Conservation (phyloP, 768 basidiomycete genomes). For the Auricularia heimuer region DNA sequence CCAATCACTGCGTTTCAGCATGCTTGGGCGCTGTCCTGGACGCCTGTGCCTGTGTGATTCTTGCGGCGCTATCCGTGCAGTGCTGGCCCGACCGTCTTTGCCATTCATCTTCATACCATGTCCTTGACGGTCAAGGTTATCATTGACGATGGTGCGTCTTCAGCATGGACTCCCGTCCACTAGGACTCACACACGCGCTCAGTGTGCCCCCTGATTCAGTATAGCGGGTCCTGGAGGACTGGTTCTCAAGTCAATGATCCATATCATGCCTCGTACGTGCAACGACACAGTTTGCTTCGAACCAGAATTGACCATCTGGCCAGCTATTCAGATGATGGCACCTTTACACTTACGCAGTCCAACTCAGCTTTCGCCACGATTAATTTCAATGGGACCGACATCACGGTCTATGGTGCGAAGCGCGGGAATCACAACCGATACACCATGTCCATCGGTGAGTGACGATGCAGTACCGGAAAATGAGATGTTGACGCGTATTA, state of each 20-base stretch:
- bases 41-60: too few relatives aligned
- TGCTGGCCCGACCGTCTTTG: too few relatives aligned
- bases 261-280: not conserved
- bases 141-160: not conserved
- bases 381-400: constrained; percentile 38
- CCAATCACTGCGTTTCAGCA: too few relatives aligned
- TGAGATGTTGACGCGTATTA: too few relatives aligned
- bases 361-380: constrained; percentile 28
- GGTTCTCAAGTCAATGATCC: not conserved
- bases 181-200: not conserved
- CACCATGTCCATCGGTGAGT: not conserved
- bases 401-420: constrained; percentile 42
- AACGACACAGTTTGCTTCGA: too few relatives aligned
- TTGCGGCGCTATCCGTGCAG: too few relatives aligned
- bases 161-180: not conserved
- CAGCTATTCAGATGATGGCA: constrained; percentile 9
- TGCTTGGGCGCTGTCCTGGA: too few relatives aligned
- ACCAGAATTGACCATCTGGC: too few relatives aligned
- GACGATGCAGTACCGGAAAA: too few relatives aligned
- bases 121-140: not conserved
- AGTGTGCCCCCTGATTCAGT: not conserved
- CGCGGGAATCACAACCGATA: constrained; percentile 28
- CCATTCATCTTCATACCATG: too few relatives aligned
- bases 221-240: not conserved
- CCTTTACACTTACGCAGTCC: constrained; percentile 29